phyloP scores from a whole-genome alignment of 2,329 filamentous ascomycete species.

The Pseudocercospora eumusae region DNA sequence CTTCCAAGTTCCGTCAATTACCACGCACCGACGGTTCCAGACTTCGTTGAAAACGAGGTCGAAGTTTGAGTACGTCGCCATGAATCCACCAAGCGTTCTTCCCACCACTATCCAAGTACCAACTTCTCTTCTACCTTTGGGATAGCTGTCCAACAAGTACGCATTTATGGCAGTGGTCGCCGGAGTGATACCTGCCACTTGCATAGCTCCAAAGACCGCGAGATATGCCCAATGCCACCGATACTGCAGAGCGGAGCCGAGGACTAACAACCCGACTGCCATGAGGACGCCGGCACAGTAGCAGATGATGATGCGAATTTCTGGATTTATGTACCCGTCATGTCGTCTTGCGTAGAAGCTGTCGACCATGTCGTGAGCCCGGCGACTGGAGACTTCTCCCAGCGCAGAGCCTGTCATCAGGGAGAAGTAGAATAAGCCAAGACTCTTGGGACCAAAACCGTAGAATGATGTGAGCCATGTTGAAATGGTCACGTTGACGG shows the following conservation, averaged over 20 bases:
- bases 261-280: conserved; percentile 52
- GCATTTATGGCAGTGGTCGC: conserved; percentile 55
- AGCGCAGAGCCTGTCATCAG: conserved; percentile 57
- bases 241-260: conserved; percentile 55
- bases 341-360: conserved; percentile 50
- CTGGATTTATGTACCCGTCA: conserved; percentile 58
- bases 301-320: conserved; percentile 55
- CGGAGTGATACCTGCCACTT: conserved; percentile 59
- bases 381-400: conserved; percentile 58
- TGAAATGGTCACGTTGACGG: conserved; percentile 31
- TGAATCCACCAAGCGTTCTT: conserved; percentile 54
- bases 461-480: conserved; percentile 43
- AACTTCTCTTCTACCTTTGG: conserved; percentile 57
- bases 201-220: conserved; percentile 54
- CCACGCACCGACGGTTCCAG: too few relatives aligned
- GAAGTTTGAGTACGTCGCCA: conserved; percentile 56
- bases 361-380: conserved; percentile 56
- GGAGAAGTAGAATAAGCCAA: conserved; percentile 61
- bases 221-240: conserved; percentile 45
- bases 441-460: conserved; percentile 45
- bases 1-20: too few relatives aligned
- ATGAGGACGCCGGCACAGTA: conserved; percentile 54
- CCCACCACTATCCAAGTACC: conserved; percentile 56
- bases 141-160: conserved; percentile 58
- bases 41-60: too few relatives aligned